Conservation (phyloP, 2,329 filamentous ascomycete genomes). For the Diaporthe citri region DNA sequence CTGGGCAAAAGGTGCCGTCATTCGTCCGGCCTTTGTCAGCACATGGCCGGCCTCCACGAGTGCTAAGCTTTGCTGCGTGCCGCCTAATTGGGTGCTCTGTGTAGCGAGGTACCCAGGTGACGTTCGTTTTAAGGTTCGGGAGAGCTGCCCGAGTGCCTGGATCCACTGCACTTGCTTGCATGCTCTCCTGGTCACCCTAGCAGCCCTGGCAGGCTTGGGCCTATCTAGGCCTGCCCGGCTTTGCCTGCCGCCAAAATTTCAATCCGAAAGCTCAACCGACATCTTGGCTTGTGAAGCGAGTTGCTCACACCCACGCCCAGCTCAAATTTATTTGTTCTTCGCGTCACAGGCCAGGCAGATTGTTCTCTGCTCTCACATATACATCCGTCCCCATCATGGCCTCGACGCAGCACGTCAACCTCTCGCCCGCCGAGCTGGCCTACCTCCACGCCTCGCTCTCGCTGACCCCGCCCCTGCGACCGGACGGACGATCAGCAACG, state of each 20-base stretch:
- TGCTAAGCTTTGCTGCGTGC: slow-evolving; percentile 13
- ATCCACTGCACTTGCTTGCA: slow-evolving; percentile 4
- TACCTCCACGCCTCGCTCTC: slow-evolving; percentile 92
- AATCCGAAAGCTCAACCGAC: slow-evolving; percentile 10
- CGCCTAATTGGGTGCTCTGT: slow-evolving; percentile 1
- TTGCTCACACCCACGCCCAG: neutral
- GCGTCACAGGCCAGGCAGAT: neutral
- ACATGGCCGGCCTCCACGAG: neutral
- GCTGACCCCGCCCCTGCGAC: slow-evolving; percentile 85
- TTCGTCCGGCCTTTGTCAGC: slow-evolving; percentile 21
- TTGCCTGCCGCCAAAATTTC: slow-evolving; percentile 38
- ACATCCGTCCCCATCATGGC: slow-evolving; percentile 61
- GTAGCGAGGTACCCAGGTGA: too few relatives aligned
- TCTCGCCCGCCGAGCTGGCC: slow-evolving; percentile 95
- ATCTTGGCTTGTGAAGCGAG: neutral
- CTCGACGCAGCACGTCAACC: slow-evolving; percentile 75
- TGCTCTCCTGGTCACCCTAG: neutral
- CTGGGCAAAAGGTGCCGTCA: neutral
- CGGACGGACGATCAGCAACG: slow-evolving; percentile 83
- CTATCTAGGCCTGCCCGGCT: neutral
- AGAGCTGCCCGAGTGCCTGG: slow-evolving; percentile 6
- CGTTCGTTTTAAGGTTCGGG: slow-evolving; percentile 4
- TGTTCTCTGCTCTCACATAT: neutral
- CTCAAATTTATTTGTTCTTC: neutral
- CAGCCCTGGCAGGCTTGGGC: slow-evolving; percentile 11